Conservation (phyloP, 305 asterid genomes). For the Petunia hybrid region DNA sequence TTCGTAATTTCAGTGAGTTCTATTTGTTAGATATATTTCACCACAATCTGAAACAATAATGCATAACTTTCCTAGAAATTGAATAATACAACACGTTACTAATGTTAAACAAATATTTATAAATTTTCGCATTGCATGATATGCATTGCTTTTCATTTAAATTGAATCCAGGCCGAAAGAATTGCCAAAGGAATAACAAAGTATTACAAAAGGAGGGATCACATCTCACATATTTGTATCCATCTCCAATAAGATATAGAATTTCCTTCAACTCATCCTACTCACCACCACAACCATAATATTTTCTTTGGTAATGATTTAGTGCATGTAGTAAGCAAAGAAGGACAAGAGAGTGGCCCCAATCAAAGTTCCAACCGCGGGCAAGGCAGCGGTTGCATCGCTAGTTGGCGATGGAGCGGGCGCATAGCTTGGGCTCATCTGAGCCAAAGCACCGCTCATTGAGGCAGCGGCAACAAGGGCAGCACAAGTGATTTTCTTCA, state of each 20-base stretch:
- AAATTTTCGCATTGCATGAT: not conserved
- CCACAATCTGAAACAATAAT: no score
- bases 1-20: no score
- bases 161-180: not conserved
- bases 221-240: not conserved
- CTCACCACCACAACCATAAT: not conserved
- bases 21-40: no score
- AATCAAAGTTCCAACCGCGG: constrained; percentile 42
- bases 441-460: constrained; percentile 51
- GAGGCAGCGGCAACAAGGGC: constrained; percentile 33
- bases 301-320: constrained; percentile 5
- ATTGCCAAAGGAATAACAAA: not conserved
- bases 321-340: constrained; percentile 43
- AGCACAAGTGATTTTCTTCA: constrained; percentile 9
- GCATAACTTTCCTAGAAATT: no score
- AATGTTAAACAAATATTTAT: no score
- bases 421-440: constrained; percentile 19
- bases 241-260: not conserved
- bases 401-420: constrained; percentile 45
- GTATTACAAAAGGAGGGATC: not conserved
- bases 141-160: not conserved
- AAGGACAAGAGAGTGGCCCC: constrained; percentile 46
- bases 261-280: not conserved
- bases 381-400: constrained; percentile 45
- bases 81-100: no score